phyloP scores from a whole-genome alignment of 2,329 filamentous ascomycete species.

The Claviceps sp. region DNA sequence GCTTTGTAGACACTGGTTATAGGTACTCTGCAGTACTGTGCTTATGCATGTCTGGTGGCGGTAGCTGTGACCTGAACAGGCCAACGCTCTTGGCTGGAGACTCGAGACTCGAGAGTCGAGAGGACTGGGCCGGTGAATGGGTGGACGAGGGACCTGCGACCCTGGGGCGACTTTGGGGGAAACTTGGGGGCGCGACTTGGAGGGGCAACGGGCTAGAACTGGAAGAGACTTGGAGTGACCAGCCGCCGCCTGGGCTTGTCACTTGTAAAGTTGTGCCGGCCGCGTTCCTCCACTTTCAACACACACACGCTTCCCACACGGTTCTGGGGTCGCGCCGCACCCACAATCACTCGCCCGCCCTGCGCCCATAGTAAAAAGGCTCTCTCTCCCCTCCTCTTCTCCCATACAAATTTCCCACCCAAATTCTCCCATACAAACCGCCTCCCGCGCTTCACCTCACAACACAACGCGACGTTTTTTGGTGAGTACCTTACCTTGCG shows the following conservation, averaged over 20 bases:
- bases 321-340: slow-evolving; percentile 20
- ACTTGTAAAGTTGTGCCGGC: slow-evolving; percentile 7
- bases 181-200: not conserved
- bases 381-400: slow-evolving; percentile 37
- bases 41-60: not conserved
- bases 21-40: too few species aligned
- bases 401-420: slow-evolving; percentile 48
- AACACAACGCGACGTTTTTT: slow-evolving; percentile 20
- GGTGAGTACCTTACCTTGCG: slow-evolving; percentile 39
- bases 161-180: not conserved
- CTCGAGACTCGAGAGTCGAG: not conserved
- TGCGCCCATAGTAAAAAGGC: slow-evolving; percentile 49
- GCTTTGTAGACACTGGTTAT: too few species aligned
- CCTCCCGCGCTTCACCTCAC: slow-evolving; percentile 26
- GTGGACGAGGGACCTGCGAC: not conserved
- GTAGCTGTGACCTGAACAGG: slow-evolving; percentile 1
- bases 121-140: slow-evolving; percentile 1
- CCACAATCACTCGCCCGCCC: slow-evolving; percentile 40
- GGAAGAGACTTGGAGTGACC: not conserved
- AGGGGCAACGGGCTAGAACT: too few species aligned
- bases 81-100: not conserved
- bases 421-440: slow-evolving; percentile 39
- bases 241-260: too few species aligned
- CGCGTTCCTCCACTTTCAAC: slow-evolving; percentile 15
- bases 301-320: slow-evolving; percentile 13